Evolutionary conservation across 345 rosid species (phyloP), one percentile per base, ranked within the genome.

Genomic region (Brassica juncea): DNA sequence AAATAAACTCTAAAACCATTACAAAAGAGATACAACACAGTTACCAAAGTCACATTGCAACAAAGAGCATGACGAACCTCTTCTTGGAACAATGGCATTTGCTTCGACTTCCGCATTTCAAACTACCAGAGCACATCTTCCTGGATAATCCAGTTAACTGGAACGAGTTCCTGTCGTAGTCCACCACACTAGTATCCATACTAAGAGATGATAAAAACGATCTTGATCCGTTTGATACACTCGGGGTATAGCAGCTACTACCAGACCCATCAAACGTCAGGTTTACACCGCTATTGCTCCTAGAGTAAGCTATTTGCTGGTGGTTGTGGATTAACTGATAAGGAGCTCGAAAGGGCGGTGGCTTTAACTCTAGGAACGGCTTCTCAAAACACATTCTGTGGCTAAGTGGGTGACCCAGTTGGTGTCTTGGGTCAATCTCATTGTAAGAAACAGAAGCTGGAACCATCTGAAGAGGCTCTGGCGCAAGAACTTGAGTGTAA

Each of bases 61-160:
- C 68, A 35, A 11, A 76, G 39, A 58, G 58, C 8, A 12, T 32
- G 8, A 61, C 78, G 15, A 10, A 91, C 97, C 97, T 88, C 73
- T 86, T 89, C 87, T 88, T 91, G 66, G 97, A 88, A 78, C 97
- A 91, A 66, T 89, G 94, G 42, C 97, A 91, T 85, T 86, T 91
- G 70, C 94, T 85, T 44, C 84, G 37, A 27, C 73, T 78, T 34
- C 86, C 85, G 27, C 97, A 89, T 85, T 89, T 89, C 73, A 84
- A 32, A 80, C 84, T 86, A 37, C 80, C 92, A 34, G 89, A 84
- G 70, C 94, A 91, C 86, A 80, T 86, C 80, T 71, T 87, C 80
- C 85, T 78, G 7, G 93, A 86, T 49, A 87, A 71, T 47, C 90
- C 91, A 2, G 83, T 86, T 69, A 89, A 77, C 49, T 87, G 88